Conservation (phyloP, 2,329 filamentous ascomycete species). For the Grosmannia clavigera region DNA sequence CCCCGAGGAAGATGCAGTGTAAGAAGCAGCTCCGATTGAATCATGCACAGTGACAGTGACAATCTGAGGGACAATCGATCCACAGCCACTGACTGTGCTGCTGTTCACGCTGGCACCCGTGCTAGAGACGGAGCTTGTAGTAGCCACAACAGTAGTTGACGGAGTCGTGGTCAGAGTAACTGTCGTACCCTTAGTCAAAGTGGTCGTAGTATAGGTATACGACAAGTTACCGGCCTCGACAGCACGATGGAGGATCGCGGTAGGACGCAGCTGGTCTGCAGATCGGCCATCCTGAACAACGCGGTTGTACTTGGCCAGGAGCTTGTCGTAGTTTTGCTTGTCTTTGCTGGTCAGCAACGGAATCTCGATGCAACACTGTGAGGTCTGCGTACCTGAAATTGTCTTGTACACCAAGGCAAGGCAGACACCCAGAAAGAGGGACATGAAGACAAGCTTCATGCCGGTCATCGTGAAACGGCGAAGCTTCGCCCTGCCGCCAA, state of each 20-base stretch:
- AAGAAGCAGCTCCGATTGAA: neutral
- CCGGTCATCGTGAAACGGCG: neutral
- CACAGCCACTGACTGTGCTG: neutral
- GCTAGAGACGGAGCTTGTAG: neutral
- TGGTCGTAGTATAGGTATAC: slow-evolving; percentile 17
- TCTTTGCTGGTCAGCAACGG: slow-evolving; percentile 5
- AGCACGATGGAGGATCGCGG: slow-evolving; percentile 8
- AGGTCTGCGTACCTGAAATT: neutral
- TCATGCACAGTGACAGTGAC: slow-evolving; percentile 2
- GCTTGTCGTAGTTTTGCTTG: slow-evolving; percentile 7
- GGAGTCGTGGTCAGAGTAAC: slow-evolving; percentile 4
- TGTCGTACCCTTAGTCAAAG: slow-evolving; percentile 8
- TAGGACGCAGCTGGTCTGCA: slow-evolving; percentile 7
- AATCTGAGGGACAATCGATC: neutral
- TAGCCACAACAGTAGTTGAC: neutral
- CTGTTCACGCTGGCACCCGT: neutral
- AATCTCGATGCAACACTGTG: neutral
- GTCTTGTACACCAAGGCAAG: slow-evolving; percentile 5
- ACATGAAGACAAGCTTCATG: neutral
- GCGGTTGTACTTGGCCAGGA: slow-evolving; percentile 8
- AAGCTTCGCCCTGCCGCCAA: neutral
- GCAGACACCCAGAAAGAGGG: neutral
- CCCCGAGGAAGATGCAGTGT: neutral
- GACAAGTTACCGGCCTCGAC: slow-evolving; percentile 11
- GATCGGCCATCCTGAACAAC: slow-evolving; percentile 2